A percentile compares a stretch with the other conserved stretches of the same genome.
Conservation (phyloP, 2,329 filamentous ascomycete genomes). For the Fusarium armeniacum region DNA sequence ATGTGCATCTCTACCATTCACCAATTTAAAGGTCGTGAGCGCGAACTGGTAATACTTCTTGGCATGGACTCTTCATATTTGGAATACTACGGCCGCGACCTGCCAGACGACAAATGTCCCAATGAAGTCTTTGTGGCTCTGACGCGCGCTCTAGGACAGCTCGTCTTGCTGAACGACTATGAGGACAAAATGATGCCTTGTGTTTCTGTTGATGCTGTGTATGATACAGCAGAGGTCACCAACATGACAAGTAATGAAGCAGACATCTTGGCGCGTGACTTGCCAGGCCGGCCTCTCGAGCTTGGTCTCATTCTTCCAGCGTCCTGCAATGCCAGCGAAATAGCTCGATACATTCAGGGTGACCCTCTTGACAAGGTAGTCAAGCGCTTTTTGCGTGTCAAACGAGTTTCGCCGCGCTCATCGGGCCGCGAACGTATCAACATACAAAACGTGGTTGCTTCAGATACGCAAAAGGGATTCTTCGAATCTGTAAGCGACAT, state of each 20-base stretch:
- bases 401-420: conserved; percentile 8
- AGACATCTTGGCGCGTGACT: conserved; percentile 5
- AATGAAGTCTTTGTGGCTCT: conserved; percentile 52
- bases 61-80: conserved; percentile 50
- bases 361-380: conserved; percentile 43
- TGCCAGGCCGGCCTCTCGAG: conserved; percentile 27
- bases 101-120: conserved; percentile 50
- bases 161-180: conserved; percentile 48
- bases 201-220: conserved; percentile 32
- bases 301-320: conserved; percentile 32
- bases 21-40: conserved; percentile 54
- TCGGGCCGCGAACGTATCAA: conserved; percentile 35
- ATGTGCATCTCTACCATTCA: conserved; percentile 52
- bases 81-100: conserved; percentile 39
- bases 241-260: conserved; percentile 3
- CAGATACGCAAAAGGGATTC: conserved; percentile 20
- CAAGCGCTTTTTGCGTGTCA: conserved; percentile 32
- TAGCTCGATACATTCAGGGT: conserved; percentile 45
- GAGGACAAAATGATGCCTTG: conserved; percentile 45
- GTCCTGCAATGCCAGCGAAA: conserved; percentile 35
- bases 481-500: conserved; percentile 51
- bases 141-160: conserved; percentile 49
- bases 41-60: conserved; percentile 50
- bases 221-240: conserved; percentile 34
- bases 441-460: conserved; percentile 34